Conservation (phyloP, 2,329 filamentous ascomycete genomes). For the Phoma sp. region DNA sequence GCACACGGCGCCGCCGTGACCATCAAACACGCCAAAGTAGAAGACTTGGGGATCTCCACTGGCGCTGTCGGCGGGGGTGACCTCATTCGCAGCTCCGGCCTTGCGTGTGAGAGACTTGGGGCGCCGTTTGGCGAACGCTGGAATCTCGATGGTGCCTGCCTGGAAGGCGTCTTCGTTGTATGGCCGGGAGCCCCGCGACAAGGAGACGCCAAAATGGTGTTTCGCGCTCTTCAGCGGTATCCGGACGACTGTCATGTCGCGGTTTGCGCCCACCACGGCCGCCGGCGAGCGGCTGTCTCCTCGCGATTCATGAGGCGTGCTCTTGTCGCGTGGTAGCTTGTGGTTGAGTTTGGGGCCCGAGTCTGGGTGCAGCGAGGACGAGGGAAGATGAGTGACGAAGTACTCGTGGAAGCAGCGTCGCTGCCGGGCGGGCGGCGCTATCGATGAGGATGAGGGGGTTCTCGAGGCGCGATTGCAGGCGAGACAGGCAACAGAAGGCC, state of each 20-base stretch:
- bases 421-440: slow-evolving; percentile 25
- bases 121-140: slow-evolving; percentile 85
- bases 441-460: slow-evolving; percentile 6
- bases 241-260: slow-evolving; percentile 90
- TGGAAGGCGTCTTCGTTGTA: slow-evolving; percentile 96
- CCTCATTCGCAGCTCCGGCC: slow-evolving; percentile 56
- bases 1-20: slow-evolving; percentile 89
- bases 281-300: slow-evolving; percentile 43
- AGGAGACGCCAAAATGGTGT: slow-evolving; percentile 87
- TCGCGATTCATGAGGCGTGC: slow-evolving; percentile 72
- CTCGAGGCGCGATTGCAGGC: slow-evolving; percentile 13
- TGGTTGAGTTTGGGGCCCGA: slow-evolving; percentile 74
- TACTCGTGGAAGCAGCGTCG: slow-evolving; percentile 81
- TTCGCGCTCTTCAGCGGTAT: slow-evolving; percentile 94
- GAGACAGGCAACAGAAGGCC: slow-evolving; percentile 30
- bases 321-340: slow-evolving; percentile 84
- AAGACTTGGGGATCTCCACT: slow-evolving; percentile 94
- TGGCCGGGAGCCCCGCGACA: slow-evolving; percentile 79
- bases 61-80: slow-evolving; percentile 74
- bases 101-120: slow-evolving; percentile 67
- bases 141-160: slow-evolving; percentile 90
- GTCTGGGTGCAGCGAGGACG: slow-evolving; percentile 90
- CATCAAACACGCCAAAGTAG: slow-evolving; percentile 96
- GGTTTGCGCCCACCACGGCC: slow-evolving; percentile 45
- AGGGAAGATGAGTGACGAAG: slow-evolving; percentile 94